Evolutionary conservation across 495 filamentous ascomycete species (phyloP).

Genomic region (Aspergillus panamensis): DNA sequence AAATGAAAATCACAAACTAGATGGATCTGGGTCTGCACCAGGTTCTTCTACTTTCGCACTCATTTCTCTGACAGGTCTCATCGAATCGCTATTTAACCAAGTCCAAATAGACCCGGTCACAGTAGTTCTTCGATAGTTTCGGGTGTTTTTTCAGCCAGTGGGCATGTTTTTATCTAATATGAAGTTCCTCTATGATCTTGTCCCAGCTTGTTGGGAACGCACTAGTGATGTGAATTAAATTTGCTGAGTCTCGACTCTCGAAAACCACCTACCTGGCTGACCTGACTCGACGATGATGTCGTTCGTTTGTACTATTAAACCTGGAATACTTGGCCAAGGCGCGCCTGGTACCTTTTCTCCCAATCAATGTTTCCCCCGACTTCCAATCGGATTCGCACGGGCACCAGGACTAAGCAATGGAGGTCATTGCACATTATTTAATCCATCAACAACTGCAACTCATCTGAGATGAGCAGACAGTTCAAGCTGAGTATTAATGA

Average conservation of each 20-base stretch:
- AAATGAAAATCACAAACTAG: no score
- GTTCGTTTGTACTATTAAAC: no score
- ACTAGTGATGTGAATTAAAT: not conserved
- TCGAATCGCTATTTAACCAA: not conserved
- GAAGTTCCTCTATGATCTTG: not conserved
- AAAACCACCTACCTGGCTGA: not conserved
- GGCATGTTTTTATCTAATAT: not conserved
- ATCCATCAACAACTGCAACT: no score
- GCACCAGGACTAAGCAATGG: no score
- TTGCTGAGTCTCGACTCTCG: not conserved
- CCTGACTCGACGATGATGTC: not conserved
- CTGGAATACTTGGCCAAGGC: no score
- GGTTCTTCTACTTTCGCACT: not conserved
- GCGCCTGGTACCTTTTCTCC: no score
- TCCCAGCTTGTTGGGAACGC: not conserved
- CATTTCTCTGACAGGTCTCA: not conserved
- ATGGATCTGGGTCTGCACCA: not conserved
- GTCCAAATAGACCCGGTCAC: not conserved
- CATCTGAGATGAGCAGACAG: not conserved
- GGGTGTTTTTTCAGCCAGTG: conserved; percentile 1
- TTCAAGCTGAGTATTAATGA: not conserved
- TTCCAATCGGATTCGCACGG: no score
- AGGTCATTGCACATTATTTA: no score
- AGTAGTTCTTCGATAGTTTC: conserved; percentile 1
- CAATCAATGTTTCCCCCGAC: no score